phyloP scores from a whole-genome alignment of 208 protist species.

The Lotmaria passim region DNA sequence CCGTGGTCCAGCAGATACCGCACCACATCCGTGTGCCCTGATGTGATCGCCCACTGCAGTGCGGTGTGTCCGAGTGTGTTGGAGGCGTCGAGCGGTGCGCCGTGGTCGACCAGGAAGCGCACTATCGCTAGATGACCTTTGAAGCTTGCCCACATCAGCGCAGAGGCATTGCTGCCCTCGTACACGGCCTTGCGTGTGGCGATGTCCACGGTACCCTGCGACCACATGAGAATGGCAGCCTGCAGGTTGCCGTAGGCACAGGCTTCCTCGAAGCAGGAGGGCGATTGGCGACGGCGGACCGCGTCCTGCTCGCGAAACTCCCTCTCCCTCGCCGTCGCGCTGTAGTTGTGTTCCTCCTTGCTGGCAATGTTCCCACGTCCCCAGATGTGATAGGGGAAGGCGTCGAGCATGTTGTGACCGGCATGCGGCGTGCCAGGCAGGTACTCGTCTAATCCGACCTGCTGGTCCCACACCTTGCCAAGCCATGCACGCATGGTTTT shows the following conservation, averaged over 20 bases:
- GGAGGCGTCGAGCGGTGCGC: slow-evolving; percentile 40
- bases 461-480: slow-evolving; percentile 30
- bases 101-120: slow-evolving; percentile 74
- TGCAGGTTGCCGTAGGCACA: slow-evolving; percentile 70
- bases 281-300: slow-evolving; percentile 42
- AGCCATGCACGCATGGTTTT: slow-evolving; percentile 29
- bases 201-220: slow-evolving; percentile 58
- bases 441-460: slow-evolving; percentile 65
- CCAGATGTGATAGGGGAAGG: slow-evolving; percentile 49
- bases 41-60: slow-evolving; percentile 66
- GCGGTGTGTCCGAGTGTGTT: slow-evolving; percentile 71
- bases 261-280: slow-evolving; percentile 64
- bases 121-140: slow-evolving; percentile 64
- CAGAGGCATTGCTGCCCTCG: slow-evolving; percentile 60
- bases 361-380: slow-evolving; percentile 21
- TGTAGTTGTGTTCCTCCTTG: slow-evolving; percentile 2
- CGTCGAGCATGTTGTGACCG: slow-evolving; percentile 19
- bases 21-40: slow-evolving; percentile 46
- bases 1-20: slow-evolving; percentile 73
- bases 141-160: slow-evolving; percentile 77
- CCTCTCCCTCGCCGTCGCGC: slow-evolving; percentile 6
- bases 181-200: slow-evolving; percentile 37
- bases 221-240: slow-evolving; percentile 54
- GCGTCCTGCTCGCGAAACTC: slow-evolving; percentile 30
- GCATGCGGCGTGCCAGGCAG: slow-evolving; percentile 54